phyloP scores from a whole-genome alignment of 169 alveolate species.

The Plasmodium malariae region DNA sequence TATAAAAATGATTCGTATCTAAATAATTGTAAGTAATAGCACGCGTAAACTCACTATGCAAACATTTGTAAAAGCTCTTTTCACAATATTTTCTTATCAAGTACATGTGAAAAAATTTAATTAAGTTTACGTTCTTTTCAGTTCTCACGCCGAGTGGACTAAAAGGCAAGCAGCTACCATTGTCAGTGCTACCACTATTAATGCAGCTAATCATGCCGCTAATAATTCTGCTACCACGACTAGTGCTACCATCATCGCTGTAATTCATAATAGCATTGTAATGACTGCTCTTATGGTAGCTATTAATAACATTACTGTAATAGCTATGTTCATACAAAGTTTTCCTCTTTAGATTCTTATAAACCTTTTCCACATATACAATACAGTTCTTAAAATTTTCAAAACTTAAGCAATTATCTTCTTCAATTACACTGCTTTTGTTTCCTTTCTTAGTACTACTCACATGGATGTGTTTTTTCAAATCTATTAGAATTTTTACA shows the following conservation, averaged over 20 bases:
- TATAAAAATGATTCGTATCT: not conserved
- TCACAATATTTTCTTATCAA: slow-evolving; percentile 56
- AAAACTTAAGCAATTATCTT: not conserved
- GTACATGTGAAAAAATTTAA: slow-evolving; percentile 33
- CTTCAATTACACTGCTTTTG: not conserved
- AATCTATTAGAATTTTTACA: slow-evolving; percentile 34
- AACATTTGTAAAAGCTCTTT: slow-evolving; percentile 5
- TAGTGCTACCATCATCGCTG: not conserved
- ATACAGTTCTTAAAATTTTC: not conserved
- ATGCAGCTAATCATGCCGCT: not conserved
- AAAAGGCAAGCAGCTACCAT: not conserved
- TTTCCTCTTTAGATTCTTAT: slow-evolving; percentile 2
- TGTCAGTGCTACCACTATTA: not conserved
- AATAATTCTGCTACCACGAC: not conserved
- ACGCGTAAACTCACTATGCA: slow-evolving; percentile 31
- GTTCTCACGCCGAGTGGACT: not conserved
- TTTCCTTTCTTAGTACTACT: not conserved
- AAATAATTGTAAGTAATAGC: slow-evolving; percentile 1
- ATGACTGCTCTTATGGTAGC: slow-evolving; percentile 14
- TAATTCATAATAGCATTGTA: slow-evolving; percentile 9
- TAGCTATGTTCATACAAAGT: slow-evolving; percentile 37
- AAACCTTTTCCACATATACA: slow-evolving; percentile 10
- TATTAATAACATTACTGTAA: slow-evolving; percentile 19
- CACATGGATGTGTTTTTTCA: slow-evolving; percentile 17
- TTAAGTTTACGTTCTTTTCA: slow-evolving; percentile 2